Evolutionary conservation across 2,329 filamentous ascomycete species (phyloP).

Genomic region (Xylariaceae sp.): DNA sequence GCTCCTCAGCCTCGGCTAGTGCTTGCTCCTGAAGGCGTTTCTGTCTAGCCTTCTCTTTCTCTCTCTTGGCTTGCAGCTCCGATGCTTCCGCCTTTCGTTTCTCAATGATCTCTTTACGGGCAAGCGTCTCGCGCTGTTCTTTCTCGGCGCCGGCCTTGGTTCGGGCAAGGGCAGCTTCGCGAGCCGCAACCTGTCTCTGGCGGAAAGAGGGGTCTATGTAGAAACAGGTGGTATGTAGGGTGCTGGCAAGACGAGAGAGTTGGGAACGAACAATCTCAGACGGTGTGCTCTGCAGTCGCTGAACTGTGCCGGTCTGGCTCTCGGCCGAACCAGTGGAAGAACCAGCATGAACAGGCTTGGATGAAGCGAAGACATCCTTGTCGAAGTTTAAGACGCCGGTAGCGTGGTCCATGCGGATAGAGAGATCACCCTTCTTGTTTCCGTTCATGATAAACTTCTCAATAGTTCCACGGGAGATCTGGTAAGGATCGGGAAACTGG

Average conservation of each 20-base stretch:
- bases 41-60: conserved; percentile 86
- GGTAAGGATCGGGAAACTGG: conserved; percentile 93
- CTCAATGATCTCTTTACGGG: conserved; percentile 85
- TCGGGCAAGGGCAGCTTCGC: conserved; percentile 73
- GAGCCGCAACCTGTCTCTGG: conserved; percentile 72
- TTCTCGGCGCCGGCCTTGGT: conserved; percentile 85
- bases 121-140: conserved; percentile 81
- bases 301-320: conserved; percentile 76
- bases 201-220: conserved; percentile 92
- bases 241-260: conserved; percentile 84
- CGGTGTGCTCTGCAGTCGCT: conserved; percentile 94
- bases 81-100: conserved; percentile 97
- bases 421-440: conserved; percentile 98
- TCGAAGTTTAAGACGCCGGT: conserved; percentile 95
- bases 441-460: conserved; percentile 99
- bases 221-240: conserved; percentile 88
- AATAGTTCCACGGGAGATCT: conserved; percentile 83
- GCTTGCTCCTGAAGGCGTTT: conserved; percentile 85
- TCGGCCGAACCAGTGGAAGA: conserved; percentile 84
- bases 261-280: conserved; percentile 97
- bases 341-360: conserved; percentile 84
- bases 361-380: conserved; percentile 95
- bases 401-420: conserved; percentile 93
- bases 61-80: conserved; percentile 79
- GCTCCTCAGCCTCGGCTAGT: conserved; percentile 82